Evolutionary conservation across 2,329 filamentous ascomycete species (phyloP), one percentile per base, ranked within the genome.

Genomic region (Teratosphaeria gauchensis): DNA sequence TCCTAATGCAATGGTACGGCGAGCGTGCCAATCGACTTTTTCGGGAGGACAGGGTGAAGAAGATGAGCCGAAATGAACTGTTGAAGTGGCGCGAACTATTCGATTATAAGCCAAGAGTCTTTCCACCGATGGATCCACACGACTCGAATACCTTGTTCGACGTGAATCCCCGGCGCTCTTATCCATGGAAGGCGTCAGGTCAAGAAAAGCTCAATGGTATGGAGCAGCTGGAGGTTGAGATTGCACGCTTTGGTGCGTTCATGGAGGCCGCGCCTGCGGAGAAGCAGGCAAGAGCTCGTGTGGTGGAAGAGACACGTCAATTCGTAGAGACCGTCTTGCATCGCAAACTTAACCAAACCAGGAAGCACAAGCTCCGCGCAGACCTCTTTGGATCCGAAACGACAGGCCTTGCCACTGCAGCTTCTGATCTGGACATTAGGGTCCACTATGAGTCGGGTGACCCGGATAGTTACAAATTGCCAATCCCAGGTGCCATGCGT

Each of bases 391-490:
- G 83, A 19, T 84, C 82, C 8, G 74, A 79, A 58, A 68, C 71
- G 11, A 83, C 78, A 14, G 80, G 81, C 8, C 69, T 84, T 38
- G 77, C 78, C 0, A 66, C 78, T 56, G 75, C 78, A 31, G 73
- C 75, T 48, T 86, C 84, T 6, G 80, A 82, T 67, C 72, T 86
- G 12, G 80, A 85, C 65, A 60, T 79, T 74, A 69, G 76, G 70
- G 55, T 74, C 73, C 62, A 42, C 51, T 28, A 55, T 21, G 4
- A 24, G 12, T 31, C 28, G 11, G 57, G 42, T n/a, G 16, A 9
- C 42, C 30, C 51, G 28, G 46, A 42, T n/a, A 30, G 28, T 24
- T 33, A 35, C 30, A 3, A 21, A 19, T 48, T 48, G 7, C 42
- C 42, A 8, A 48, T 8, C 1, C n/a, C 4, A 5, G n/a, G n/a